These are phyloP conservation scores for Alternaria panax DNA, from an alignment of 2,329 filamentous ascomycete species.

Conservation along the genomic window DNA sequence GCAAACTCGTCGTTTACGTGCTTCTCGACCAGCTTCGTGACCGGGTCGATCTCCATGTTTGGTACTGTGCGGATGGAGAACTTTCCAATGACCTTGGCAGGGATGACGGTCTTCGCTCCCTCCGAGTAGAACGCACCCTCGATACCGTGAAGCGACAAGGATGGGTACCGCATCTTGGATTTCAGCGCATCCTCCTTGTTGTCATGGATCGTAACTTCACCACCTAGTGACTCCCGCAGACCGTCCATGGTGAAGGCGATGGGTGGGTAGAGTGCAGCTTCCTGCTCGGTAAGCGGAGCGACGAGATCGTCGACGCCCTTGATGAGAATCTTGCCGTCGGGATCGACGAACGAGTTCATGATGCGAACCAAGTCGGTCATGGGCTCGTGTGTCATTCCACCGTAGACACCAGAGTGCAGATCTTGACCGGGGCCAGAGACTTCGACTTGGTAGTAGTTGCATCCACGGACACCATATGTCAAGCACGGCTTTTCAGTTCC, in stretches of 20 bases:
- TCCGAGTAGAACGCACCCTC: constrained; percentile 94
- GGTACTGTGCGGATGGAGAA: constrained; percentile 98
- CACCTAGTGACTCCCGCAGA: constrained; percentile 88
- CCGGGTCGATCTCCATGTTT: constrained; percentile 92
- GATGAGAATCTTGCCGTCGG: constrained; percentile 90
- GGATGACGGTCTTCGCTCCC: constrained; percentile 97
- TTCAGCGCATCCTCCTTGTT: constrained; percentile 94
- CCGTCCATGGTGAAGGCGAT: constrained; percentile 98
- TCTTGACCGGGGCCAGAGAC: constrained; percentile 91
- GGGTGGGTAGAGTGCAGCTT: constrained; percentile 83
- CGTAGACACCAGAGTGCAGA: constrained; percentile 95
- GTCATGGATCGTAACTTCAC: constrained; percentile 82
- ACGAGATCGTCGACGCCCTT: constrained; percentile 95
- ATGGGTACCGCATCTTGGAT: constrained; percentile 95
- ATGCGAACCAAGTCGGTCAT: constrained; percentile 94
- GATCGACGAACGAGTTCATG: constrained; percentile 84
- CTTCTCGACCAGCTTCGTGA: constrained; percentile 84
- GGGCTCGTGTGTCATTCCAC: constrained; percentile 94
- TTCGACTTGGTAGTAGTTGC: constrained; percentile 96
- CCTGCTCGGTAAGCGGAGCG: constrained; percentile 83
- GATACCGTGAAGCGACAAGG: constrained; percentile 90
- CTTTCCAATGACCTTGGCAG: constrained; percentile 96
- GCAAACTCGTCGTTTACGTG: constrained; percentile 85
- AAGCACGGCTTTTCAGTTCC: constrained; percentile 98
- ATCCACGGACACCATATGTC: constrained; percentile 94